These are phyloP conservation scores for Elaphomyces granulatus DNA, from an alignment of 495 filamentous ascomycete genomes.

Conservation along the genomic window DNA sequence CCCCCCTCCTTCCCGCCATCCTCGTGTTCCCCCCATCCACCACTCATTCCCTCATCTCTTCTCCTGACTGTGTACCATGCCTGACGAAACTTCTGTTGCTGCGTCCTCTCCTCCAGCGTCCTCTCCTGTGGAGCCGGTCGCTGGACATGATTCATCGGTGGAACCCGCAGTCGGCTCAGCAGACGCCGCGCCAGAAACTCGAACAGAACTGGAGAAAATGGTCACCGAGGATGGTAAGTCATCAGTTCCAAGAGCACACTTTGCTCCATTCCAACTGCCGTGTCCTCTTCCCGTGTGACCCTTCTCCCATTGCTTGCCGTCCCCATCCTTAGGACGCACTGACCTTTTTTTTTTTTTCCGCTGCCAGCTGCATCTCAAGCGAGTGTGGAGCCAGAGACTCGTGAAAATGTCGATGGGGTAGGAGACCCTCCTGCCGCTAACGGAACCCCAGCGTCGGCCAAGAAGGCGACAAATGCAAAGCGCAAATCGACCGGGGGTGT, in stretches of 20 bases:
- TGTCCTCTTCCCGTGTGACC: no score
- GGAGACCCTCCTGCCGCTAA: no score
- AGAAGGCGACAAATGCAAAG: conserved; percentile 29
- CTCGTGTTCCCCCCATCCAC: background rate
- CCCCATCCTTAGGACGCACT: no score
- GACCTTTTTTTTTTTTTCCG: no score
- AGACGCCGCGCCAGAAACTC: conserved; percentile 11
- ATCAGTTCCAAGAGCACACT: background rate
- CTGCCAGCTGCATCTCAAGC: no score
- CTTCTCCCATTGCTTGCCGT: no score
- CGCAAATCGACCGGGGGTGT: conserved; percentile 57
- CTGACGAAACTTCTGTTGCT: conserved; percentile 27
- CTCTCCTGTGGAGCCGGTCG: conserved; percentile 19
- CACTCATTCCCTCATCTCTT: conserved; percentile 6
- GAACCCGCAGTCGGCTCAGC: conserved; percentile 15
- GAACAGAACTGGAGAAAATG: conserved; percentile 15
- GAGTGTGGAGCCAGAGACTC: no score
- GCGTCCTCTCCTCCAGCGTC: conserved; percentile 19
- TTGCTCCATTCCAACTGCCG: no score
- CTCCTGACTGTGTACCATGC: conserved; percentile 23
- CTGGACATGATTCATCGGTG: conserved; percentile 11
- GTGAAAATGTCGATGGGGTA: no score
- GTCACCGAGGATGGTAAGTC: background rate
- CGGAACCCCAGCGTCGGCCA: conserved; percentile 32
- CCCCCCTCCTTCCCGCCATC: conserved; percentile 7